Percentiles rank a stretch among this genome's conserved stretches.
Conservation (phyloP, 2,329 filamentous ascomycete species). For the Hirsutella minnesotensis region DNA sequence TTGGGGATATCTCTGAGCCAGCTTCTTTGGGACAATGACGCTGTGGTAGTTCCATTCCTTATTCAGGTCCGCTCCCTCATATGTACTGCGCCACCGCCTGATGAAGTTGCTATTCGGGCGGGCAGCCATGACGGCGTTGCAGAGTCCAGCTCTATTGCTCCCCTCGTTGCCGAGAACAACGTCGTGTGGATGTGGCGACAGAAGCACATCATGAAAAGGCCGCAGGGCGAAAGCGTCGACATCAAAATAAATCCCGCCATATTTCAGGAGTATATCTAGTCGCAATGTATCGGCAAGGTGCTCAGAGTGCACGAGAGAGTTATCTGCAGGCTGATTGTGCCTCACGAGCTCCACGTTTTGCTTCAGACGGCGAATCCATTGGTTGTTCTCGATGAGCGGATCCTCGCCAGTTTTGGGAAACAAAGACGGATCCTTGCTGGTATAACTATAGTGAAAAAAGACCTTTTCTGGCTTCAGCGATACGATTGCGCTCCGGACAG, state of each 20-base stretch:
- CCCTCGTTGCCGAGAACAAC: constrained; percentile 7
- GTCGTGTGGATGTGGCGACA: constrained; percentile 4
- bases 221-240: constrained; percentile 5
- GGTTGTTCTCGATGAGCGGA: constrained; percentile 2
- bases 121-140: constrained; percentile 8
- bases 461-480: constrained; percentile 3
- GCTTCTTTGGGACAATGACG: constrained; percentile 4
- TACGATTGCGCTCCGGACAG: constrained; percentile 8
- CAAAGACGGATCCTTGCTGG: background rate
- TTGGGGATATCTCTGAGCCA: background rate
- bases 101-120: constrained; percentile 8
- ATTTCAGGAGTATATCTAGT: background rate
- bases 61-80: background rate
- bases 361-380: constrained; percentile 5
- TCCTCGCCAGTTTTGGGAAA: background rate
- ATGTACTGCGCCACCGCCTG: constrained; percentile 5
- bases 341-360: constrained; percentile 3
- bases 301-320: background rate
- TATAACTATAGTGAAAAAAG: constrained; percentile 5
- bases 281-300: background rate
- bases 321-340: constrained; percentile 1
- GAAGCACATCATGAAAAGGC: constrained; percentile 4
- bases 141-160: constrained; percentile 6
- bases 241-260: constrained; percentile 7
- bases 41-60: constrained; percentile 4